A percentile compares a stretch with the other conserved stretches of the same genome.
These are phyloP conservation scores for Talaromyces sp. DNA, from an alignment of 2,329 filamentous ascomycete species.

Conservation along the genomic window DNA sequence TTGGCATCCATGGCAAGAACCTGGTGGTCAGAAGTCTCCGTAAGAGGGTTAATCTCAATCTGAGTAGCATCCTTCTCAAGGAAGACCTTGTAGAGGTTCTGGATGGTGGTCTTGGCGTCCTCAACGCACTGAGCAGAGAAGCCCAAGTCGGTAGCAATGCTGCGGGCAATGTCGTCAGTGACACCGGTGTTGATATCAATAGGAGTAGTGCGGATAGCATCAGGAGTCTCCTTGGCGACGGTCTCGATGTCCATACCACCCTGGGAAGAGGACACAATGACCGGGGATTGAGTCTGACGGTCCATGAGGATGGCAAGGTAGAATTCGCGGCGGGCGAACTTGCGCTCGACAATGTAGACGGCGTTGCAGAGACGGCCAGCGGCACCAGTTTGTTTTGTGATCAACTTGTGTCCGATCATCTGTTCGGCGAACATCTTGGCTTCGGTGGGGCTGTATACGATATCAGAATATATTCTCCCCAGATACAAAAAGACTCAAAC, in stretches of 20 bases:
- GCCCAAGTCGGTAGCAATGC: conserved; percentile 86
- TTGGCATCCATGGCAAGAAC: conserved; percentile 99
- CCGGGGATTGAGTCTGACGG: conserved; percentile 81
- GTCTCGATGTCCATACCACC: conserved; percentile 99
- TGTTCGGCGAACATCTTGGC: conserved; percentile 97
- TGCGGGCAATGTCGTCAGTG: conserved; percentile 88
- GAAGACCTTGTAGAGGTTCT: conserved; percentile 99
- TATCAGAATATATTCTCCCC: neutral
- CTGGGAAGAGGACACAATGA: conserved; percentile 97
- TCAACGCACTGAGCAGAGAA: conserved; percentile 98
- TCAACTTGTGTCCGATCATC: conserved; percentile 99
- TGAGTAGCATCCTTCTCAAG: conserved; percentile 97
- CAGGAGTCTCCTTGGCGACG: conserved; percentile 95
- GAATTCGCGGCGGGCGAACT: conserved; percentile 98
- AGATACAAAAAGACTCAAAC: conserved; percentile 26
- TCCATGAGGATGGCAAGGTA: conserved; percentile 99
- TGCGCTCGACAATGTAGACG: conserved; percentile 99
- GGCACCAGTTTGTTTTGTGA: conserved; percentile 98
- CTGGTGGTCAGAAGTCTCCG: conserved; percentile 96
- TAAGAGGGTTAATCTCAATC: conserved; percentile 99
- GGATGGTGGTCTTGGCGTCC: conserved; percentile 91
- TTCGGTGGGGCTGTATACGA: conserved; percentile 65
- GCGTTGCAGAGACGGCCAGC: conserved; percentile 90
- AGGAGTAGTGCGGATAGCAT: conserved; percentile 90
- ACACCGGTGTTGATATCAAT: conserved; percentile 94